A percentile compares a stretch with the other conserved stretches of the same genome.
Conservation (phyloP, 164 flowering plant species). For the Magnolia sinica region DNA sequence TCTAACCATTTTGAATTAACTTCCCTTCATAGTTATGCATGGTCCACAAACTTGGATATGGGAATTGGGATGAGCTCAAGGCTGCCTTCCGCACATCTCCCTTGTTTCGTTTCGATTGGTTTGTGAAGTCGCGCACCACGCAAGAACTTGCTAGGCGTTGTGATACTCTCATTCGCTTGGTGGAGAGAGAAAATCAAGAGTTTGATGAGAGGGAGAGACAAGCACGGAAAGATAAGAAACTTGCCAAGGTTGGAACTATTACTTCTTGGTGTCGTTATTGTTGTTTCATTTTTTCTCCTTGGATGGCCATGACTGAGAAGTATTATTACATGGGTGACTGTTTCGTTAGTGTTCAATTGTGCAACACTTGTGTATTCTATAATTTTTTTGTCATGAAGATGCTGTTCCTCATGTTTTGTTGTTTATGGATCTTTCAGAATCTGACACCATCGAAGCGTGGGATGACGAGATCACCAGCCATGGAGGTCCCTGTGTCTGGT, state of each 20-base stretch:
- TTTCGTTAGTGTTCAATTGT: too few relatives aligned
- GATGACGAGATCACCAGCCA: constrained; percentile 47
- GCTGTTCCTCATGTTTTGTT: not conserved
- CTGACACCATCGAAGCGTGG: constrained; percentile 79
- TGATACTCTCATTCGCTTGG: constrained; percentile 87
- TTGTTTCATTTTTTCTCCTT: not conserved
- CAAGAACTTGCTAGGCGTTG: constrained; percentile 99
- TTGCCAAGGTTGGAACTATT: constrained; percentile 66
- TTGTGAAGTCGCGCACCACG: constrained; percentile 96
- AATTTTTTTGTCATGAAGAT: not conserved
- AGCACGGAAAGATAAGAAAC: constrained; percentile 96
- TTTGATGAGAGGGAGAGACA: constrained; percentile 95
- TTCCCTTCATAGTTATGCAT: constrained; percentile 68
- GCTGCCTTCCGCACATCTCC: constrained; percentile 96
- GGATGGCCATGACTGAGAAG: not conserved
- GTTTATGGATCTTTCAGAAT: constrained; percentile 29
- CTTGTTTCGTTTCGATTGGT: constrained; percentile 96
- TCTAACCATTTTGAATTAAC: not conserved
- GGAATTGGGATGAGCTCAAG: constrained; percentile 99
- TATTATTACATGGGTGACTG: not conserved
- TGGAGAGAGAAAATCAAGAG: constrained; percentile 96
- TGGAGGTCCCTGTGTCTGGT: constrained; percentile 35
- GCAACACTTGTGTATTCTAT: not conserved
- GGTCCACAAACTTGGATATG: constrained; percentile 98
- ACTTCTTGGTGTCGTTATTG: not conserved